phyloP scores from a whole-genome alignment of 345 rosid genomes.

The Rhodamnia argentea region DNA sequence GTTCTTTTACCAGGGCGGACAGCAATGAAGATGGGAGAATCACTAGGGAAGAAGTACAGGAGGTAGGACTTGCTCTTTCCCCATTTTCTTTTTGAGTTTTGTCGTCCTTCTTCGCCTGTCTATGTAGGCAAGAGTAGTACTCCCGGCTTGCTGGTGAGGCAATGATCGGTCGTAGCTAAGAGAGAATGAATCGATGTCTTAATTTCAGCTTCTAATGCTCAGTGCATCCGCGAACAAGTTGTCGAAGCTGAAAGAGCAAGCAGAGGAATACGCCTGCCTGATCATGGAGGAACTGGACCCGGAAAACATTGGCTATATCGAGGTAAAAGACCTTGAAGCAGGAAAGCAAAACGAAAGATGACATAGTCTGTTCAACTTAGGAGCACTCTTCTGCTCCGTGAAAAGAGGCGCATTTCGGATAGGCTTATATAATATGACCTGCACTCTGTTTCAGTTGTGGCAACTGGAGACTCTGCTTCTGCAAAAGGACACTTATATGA shows the following conservation, averaged over 20 bases:
- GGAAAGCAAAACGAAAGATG: neutral
- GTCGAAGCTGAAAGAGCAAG: constrained; percentile 85
- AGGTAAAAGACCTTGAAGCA: constrained; percentile 30
- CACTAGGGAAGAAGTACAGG: constrained; percentile 78
- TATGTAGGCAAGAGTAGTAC: neutral
- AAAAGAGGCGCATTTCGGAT: neutral
- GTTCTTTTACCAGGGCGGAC: constrained; percentile 59
- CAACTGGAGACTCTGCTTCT: constrained; percentile 88
- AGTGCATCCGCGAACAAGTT: constrained; percentile 96
- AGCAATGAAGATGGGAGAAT: constrained; percentile 86
- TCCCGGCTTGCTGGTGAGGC: neutral
- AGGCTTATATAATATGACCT: neutral
- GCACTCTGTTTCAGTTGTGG: constrained; percentile 53
- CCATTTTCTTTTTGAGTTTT: neutral
- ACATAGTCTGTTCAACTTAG: neutral
- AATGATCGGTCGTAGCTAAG: neutral
- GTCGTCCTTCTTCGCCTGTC: neutral
- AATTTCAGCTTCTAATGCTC: constrained; percentile 78
- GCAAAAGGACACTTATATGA: constrained; percentile 83
- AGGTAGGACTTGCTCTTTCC: constrained; percentile 25
- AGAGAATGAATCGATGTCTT: neutral
- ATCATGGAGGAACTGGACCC: constrained; percentile 99
- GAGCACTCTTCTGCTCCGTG: neutral
- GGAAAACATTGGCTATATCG: constrained; percentile 85
- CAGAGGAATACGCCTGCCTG: constrained; percentile 81